phyloP scores from a whole-genome alignment of 495 filamentous ascomycete species.

The Cryomyces minteri region DNA sequence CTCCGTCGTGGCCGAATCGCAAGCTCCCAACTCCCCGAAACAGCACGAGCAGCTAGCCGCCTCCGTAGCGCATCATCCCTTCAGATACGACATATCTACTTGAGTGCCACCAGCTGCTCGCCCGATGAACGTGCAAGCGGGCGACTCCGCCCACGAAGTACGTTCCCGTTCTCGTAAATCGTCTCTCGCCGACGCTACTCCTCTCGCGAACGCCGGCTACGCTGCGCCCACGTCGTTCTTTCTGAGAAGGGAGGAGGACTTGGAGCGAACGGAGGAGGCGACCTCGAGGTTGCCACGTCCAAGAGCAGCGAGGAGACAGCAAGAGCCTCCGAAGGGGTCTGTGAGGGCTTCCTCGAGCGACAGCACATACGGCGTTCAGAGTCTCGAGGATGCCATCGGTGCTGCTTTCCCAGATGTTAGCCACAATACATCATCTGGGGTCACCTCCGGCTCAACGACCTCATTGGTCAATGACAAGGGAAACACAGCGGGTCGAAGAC shows the following conservation, averaged over 20 bases:
- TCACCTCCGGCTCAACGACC: not conserved
- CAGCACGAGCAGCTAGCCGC: no score
- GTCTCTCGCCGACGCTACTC: conserved; percentile 9
- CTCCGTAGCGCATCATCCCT: no score
- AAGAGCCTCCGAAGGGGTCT: not conserved
- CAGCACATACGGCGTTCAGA: conserved; percentile 45
- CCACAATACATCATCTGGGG: conserved; percentile 3
- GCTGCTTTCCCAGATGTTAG: conserved; percentile 18
- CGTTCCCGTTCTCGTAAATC: not conserved
- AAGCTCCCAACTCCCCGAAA: no score
- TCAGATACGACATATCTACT: no score
- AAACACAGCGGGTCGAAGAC: not conserved
- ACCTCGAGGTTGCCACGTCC: no score
- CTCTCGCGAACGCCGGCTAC: conserved; percentile 6
- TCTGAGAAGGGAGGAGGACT: conserved; percentile 18
- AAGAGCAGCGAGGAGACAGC: conserved; percentile 3
- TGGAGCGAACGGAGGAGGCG: conserved; percentile 10
- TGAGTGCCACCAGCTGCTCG: no score
- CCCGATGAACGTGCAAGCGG: no score
- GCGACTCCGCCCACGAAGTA: no score
- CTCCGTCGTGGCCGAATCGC: no score
- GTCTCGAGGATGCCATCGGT: conserved; percentile 36
- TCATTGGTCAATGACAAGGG: conserved; percentile 11
- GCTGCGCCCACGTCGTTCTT: conserved; percentile 20
- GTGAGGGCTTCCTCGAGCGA: conserved; percentile 3